These are phyloP conservation scores for Cinchona pubescens DNA, from an alignment of 257 asterid species.

Conservation along the genomic window DNA sequence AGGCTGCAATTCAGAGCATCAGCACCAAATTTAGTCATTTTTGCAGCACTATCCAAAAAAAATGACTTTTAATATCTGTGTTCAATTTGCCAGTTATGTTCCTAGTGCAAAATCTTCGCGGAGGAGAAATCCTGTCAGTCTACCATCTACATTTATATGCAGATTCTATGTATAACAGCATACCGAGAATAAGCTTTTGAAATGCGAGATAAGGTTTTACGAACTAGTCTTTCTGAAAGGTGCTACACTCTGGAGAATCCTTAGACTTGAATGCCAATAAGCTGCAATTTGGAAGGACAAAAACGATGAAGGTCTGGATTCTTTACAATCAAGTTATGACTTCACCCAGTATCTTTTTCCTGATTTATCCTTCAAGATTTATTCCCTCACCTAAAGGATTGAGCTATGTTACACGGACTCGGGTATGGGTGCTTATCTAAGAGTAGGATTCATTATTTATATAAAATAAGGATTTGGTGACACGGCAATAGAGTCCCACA, in stretches of 20 bases:
- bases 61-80: not conserved
- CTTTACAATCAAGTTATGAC: not conserved
- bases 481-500: no score
- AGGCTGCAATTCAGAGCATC: not conserved
- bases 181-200: not conserved
- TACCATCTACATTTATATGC: not conserved
- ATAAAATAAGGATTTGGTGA: no score
- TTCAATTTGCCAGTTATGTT: not conserved
- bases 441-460: no score
- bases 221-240: not conserved
- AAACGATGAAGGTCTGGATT: not conserved
- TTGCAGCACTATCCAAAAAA: not conserved
- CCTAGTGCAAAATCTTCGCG: not conserved
- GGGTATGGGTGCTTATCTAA: no score
- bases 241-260: not conserved
- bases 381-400: not conserved
- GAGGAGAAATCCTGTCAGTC: not conserved
- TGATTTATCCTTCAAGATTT: not conserved
- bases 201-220: not conserved
- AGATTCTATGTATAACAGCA: not conserved
- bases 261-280: not conserved
- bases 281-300: not conserved
- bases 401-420: no score
- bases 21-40: not conserved
- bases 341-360: not conserved